Evolutionary conservation across 2,329 filamentous ascomycete genomes (phyloP).

Genomic region (Fusarium tanahbumbuense): DNA sequence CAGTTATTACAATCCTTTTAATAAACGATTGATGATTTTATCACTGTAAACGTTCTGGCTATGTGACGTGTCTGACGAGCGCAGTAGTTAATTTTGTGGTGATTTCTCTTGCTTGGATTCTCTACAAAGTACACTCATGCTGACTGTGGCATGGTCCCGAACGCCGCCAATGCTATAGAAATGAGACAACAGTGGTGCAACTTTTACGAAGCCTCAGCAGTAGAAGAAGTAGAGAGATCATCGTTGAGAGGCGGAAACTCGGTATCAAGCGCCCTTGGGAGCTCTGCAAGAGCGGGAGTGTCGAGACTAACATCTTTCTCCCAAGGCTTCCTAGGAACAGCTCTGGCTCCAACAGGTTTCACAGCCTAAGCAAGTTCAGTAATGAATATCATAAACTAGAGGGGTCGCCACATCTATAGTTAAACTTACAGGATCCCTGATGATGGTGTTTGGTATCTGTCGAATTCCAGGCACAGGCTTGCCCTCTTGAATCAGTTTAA

Average conservation of each 20-base stretch:
- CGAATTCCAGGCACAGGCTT: conserved; percentile 88
- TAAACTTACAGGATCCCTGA: conserved; percentile 72
- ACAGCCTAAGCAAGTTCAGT: conserved; percentile 54
- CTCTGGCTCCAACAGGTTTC: conserved; percentile 60
- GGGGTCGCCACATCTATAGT: background rate
- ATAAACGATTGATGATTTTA: conserved; percentile 42
- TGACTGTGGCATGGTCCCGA: conserved; percentile 1
- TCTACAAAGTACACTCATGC: background rate
- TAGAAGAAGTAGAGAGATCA: conserved; percentile 7
- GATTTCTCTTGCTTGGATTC: background rate
- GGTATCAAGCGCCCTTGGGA: conserved; percentile 48
- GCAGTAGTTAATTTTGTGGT: background rate
- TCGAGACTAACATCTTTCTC: conserved; percentile 66
- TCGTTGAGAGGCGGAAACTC: conserved; percentile 51
- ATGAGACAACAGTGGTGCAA: background rate
- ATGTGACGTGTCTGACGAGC: background rate
- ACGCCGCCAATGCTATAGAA: conserved; percentile 24
- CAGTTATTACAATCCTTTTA: conserved; percentile 40
- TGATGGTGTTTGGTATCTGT: conserved; percentile 83
- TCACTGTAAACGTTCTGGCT: conserved; percentile 1
- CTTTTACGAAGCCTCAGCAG: conserved; percentile 1
- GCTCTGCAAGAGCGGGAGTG: conserved; percentile 29
- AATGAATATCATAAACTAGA: background rate
- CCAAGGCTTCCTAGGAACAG: conserved; percentile 76
- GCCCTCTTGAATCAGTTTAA: conserved; percentile 84